Evolutionary conservation across 2,329 filamentous ascomycete genomes (phyloP), one percentile per base, ranked within the genome.

Genomic region (Leptosphaerulina australis): DNA sequence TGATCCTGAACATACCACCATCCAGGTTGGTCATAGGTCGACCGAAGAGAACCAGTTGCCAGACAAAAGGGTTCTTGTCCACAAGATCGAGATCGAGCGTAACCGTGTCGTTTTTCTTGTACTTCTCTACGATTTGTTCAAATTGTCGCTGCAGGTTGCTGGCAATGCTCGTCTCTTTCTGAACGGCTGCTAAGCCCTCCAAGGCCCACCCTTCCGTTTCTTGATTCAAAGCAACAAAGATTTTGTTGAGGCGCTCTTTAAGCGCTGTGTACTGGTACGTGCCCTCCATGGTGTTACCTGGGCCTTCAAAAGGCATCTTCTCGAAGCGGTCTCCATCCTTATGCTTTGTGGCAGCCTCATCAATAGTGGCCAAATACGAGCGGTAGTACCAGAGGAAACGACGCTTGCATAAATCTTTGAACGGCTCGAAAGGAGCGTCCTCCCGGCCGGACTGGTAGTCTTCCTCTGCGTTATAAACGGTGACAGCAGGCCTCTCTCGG

Each of bases 311-410:
- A 0, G 91, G 90, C 90, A 96, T 96, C 40, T 81, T 82, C n/a
- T 77, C 73, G 65, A 99, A 97, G 0, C 69, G 55, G 28, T 83
- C 76, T 2, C 83, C 82, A 52, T 87, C 84, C 53, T 82, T 81
- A 46, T 87, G 83, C 59, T 89, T 84, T 20, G 77, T 71, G 22
- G 76, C 71, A 21, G 86, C 88, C 52, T 85, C 81, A 28, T 85
- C 79, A 41, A 96, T 86, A 1, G 87, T 82, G 3, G 81, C 77
- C 17, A 94, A 77, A 67, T 97, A 97, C 3, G 88, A 88, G 59
- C 95, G 88, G 71, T 90, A 96, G 74, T 97, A 97, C 94, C 94
- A 97, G 11, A 97, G 77, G 68, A 97, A 97, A 1, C 92, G 85
- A 28, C 88, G 86, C 74, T 97, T 97, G 79, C 88, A 90, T 4